Conservation (phyloP, 305 asterid species). For the Solanum chacoense region DNA sequence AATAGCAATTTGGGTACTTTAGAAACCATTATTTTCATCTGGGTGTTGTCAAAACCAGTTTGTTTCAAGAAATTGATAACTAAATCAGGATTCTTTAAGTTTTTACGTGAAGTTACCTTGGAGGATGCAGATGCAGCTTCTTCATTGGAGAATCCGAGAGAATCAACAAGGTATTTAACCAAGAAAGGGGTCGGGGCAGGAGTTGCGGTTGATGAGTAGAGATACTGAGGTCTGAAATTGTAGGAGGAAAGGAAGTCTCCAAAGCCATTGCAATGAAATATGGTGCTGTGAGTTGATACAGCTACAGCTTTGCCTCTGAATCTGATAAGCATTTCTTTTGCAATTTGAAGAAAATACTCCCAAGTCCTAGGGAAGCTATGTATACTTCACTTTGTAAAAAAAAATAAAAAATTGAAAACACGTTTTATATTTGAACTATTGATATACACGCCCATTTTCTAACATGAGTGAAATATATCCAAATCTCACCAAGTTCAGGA, state of each 20-base stretch:
- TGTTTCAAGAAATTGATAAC: neutral
- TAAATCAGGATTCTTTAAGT: neutral
- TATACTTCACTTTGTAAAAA: neutral
- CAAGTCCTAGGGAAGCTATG: neutral
- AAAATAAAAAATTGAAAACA: too few relatives aligned
- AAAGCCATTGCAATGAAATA: neutral
- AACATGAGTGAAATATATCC: too few relatives aligned
- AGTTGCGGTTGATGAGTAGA: neutral
- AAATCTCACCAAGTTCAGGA: neutral
- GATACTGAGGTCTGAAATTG: neutral
- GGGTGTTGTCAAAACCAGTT: neutral
- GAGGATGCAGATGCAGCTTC: neutral
- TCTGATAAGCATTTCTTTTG: neutral
- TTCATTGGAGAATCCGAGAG: slow-evolving; percentile 3
- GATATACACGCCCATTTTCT: too few relatives aligned
- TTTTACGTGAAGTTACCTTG: neutral
- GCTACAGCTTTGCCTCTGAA: neutral
- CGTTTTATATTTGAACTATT: too few relatives aligned
- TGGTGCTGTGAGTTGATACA: neutral
- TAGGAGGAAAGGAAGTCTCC: neutral
- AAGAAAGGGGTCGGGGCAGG: neutral
- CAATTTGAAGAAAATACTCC: neutral
- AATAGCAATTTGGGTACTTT: neutral
- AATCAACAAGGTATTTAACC: neutral
- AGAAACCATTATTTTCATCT: neutral